Percentiles rank a stretch among this genome's conserved stretches.
These are phyloP conservation scores for Alliaria petiolata DNA, from an alignment of 345 rosid species.

Conservation along the genomic window DNA sequence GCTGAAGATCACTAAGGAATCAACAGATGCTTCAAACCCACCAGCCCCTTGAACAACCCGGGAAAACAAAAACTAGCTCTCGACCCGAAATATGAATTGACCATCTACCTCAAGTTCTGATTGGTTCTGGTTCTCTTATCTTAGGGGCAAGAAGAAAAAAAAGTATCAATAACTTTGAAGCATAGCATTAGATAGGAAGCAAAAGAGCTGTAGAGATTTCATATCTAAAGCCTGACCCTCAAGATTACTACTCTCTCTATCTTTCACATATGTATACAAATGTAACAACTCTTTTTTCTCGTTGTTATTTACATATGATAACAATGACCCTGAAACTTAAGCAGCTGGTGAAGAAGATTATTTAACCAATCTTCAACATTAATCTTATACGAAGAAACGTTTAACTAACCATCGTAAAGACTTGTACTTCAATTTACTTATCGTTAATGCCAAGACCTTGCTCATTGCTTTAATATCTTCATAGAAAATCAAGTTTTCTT, in stretches of 20 bases:
- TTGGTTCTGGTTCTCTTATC: not conserved
- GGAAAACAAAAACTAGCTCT: not conserved
- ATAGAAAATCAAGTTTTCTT: not conserved
- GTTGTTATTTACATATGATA: not conserved
- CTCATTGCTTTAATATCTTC: not conserved
- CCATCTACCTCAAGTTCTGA: slow-evolving; percentile 8
- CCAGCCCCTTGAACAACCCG: slow-evolving; percentile 30
- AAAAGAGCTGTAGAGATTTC: slow-evolving; percentile 7
- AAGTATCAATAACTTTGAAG: slow-evolving; percentile 10
- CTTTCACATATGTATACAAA: slow-evolving; percentile 8
- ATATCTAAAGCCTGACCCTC: not conserved
- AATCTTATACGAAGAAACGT: too few species aligned
- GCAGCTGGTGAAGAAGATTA: not conserved
- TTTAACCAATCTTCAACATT: not conserved
- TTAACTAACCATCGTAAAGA: too few species aligned
- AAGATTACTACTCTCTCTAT: not conserved
- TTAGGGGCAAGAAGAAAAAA: not conserved
- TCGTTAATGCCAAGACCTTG: not conserved
- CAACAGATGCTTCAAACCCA: slow-evolving; percentile 47
- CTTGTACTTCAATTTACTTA: too few species aligned
- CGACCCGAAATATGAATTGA: slow-evolving; percentile 12
- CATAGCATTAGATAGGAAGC: slow-evolving; percentile 32
- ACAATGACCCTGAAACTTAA: not conserved
- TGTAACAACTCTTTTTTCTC: not conserved
- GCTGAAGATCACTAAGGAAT: slow-evolving; percentile 51